phyloP scores from a whole-genome alignment of 2,329 filamentous ascomycete species.

The Cytospora paraplurivora region DNA sequence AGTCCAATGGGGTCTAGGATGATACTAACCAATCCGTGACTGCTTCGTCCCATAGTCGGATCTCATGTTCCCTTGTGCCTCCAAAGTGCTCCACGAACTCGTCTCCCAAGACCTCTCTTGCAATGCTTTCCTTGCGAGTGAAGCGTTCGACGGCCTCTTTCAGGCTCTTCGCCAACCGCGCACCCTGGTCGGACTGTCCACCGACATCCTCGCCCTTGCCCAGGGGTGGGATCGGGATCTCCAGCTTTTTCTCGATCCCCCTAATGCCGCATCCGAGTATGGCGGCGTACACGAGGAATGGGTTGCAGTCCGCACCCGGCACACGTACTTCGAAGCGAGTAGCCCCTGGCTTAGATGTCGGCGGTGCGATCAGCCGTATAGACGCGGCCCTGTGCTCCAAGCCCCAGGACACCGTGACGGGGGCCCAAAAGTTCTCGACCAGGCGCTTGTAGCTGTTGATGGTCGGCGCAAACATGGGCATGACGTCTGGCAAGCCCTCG shows the following conservation, averaged over 20 bases:
- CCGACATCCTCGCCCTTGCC: constrained; percentile 84
- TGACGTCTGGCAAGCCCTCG: constrained; percentile 87
- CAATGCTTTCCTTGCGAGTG: constrained; percentile 75
- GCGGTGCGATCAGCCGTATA: constrained; percentile 85
- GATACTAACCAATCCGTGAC: constrained; percentile 89
- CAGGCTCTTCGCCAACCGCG: constrained; percentile 79
- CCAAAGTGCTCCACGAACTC: constrained; percentile 95
- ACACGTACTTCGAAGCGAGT: constrained; percentile 93
- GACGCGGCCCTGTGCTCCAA: constrained; percentile 92
- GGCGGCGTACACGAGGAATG: constrained; percentile 82
- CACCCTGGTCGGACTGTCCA: constrained; percentile 68
- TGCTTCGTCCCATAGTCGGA: constrained; percentile 88
- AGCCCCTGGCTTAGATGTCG: constrained; percentile 79
- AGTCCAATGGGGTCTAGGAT: neutral
- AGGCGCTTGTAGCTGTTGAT: constrained; percentile 98
- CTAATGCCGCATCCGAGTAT: constrained; percentile 88
- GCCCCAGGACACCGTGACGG: constrained; percentile 96
- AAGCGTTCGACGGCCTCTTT: constrained; percentile 84
- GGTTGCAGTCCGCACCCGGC: constrained; percentile 90
- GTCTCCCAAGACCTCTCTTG: constrained; percentile 91
- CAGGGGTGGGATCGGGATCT: constrained; percentile 78
- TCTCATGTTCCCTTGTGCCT: constrained; percentile 89
- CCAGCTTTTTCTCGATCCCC: constrained; percentile 88
- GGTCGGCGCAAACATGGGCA: constrained; percentile 92
- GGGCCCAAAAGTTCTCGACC: constrained; percentile 99